Conservation (phyloP, 2,329 filamentous ascomycete species). For the Immersiporthe knoxdaviesiana region DNA sequence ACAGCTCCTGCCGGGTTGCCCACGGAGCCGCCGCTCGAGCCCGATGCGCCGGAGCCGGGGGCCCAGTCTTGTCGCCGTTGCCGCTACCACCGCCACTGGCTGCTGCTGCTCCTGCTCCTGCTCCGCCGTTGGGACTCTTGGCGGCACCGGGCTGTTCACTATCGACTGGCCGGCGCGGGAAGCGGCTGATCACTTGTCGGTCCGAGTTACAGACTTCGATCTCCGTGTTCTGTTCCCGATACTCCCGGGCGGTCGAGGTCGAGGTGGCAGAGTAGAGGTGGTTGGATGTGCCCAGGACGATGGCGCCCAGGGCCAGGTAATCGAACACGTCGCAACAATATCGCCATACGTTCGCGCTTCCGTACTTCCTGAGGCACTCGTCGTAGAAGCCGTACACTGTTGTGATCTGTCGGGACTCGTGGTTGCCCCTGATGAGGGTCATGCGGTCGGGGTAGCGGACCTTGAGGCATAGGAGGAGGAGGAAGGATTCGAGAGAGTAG, state of each 20-base stretch:
- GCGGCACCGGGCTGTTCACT: constrained; percentile 32
- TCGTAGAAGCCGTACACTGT: constrained; percentile 99
- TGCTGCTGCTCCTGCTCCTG: constrained; percentile 26
- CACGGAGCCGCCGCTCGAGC: constrained; percentile 64
- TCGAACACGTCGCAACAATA: constrained; percentile 99
- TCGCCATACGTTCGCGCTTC: constrained; percentile 94
- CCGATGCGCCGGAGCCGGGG: constrained; percentile 78
- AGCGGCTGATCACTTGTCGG: constrained; percentile 76
- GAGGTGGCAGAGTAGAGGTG: constrained; percentile 56
- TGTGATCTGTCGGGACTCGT: constrained; percentile 95
- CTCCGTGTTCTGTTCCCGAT: constrained; percentile 74
- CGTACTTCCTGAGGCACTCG: constrained; percentile 94
- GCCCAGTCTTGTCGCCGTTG: constrained; percentile 61
- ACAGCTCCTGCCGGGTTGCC: constrained; percentile 80
- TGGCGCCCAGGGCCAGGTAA: constrained; percentile 87
- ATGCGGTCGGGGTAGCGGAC: constrained; percentile 97
- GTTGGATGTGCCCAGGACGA: constrained; percentile 85
- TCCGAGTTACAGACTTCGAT: constrained; percentile 90
- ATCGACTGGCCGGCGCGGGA: constrained; percentile 53
- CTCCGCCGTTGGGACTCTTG: constrained; percentile 32
- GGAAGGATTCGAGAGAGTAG: constrained; percentile 96
- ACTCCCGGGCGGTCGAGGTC: constrained; percentile 49
- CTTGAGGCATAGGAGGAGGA: constrained; percentile 93
- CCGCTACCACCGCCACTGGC: constrained; percentile 33
- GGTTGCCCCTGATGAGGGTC: constrained; percentile 92